Evolutionary conservation across 2,329 filamentous ascomycete species (phyloP).

Genomic region (Botrytis porri): DNA sequence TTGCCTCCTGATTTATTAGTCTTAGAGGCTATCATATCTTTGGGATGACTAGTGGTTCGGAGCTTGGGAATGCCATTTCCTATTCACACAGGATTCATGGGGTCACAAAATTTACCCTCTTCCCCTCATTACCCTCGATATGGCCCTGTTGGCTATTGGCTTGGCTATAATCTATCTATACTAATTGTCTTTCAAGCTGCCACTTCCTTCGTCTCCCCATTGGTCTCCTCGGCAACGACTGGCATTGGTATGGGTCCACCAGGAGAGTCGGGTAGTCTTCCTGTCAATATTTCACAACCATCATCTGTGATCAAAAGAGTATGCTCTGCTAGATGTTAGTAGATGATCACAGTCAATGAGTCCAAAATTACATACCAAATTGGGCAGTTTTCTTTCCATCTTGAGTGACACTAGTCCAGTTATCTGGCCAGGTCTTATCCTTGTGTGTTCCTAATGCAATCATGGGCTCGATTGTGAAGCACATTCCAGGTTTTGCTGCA

Average conservation of each 20-base stretch:
- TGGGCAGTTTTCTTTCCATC: slow-evolving; percentile 90
- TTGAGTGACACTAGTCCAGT: slow-evolving; percentile 94
- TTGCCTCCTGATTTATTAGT: background rate
- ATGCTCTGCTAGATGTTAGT: slow-evolving; percentile 57
- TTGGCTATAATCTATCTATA: background rate
- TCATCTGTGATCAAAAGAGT: slow-evolving; percentile 80
- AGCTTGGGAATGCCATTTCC: background rate
- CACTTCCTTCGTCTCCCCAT: slow-evolving; percentile 19
- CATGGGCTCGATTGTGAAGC: slow-evolving; percentile 99
- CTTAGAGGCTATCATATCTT: background rate
- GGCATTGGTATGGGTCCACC: slow-evolving; percentile 61
- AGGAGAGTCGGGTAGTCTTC: slow-evolving; percentile 59
- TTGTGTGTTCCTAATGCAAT: slow-evolving; percentile 86
- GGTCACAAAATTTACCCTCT: background rate
- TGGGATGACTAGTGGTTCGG: background rate
- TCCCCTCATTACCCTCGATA: background rate
- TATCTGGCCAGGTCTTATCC: slow-evolving; percentile 96
- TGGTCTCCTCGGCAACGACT: slow-evolving; percentile 26
- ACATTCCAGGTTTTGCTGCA: slow-evolving; percentile 92
- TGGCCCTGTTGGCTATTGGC: background rate
- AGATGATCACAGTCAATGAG: background rate
- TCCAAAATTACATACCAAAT: slow-evolving; percentile 62
- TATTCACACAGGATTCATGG: background rate
- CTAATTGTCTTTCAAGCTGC: background rate
- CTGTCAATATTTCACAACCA: slow-evolving; percentile 78